phyloP scores from a whole-genome alignment of 495 filamentous ascomycete species.

The Xylaria telfairii region DNA sequence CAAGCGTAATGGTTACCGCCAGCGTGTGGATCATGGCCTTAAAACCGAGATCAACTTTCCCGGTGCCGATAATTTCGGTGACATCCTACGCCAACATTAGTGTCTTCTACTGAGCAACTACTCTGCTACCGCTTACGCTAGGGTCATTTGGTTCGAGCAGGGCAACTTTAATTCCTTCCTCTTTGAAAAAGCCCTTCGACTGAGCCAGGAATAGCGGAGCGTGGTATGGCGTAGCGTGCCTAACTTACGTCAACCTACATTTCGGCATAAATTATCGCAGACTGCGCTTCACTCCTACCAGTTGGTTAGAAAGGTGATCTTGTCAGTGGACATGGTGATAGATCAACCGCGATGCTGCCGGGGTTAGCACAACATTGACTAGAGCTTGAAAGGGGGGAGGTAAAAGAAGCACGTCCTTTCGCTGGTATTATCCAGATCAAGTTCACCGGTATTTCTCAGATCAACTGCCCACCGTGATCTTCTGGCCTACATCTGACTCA shows the following conservation, averaged over 20 bases:
- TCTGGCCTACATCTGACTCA: background rate
- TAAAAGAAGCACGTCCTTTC: slow-evolving; percentile 77
- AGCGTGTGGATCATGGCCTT: slow-evolving; percentile 80
- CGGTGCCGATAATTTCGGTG: slow-evolving; percentile 74
- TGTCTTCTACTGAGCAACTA: background rate
- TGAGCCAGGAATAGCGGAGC: slow-evolving; percentile 74
- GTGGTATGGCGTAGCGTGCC: slow-evolving; percentile 78
- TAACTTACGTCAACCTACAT: slow-evolving; percentile 42
- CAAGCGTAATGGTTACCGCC: slow-evolving; percentile 51
- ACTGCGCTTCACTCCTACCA: slow-evolving; percentile 53
- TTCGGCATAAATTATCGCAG: slow-evolving; percentile 20
- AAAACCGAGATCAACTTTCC: slow-evolving; percentile 75
- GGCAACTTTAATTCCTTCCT: slow-evolving; percentile 73
- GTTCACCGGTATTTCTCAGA: slow-evolving; percentile 55
- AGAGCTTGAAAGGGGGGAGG: slow-evolving; percentile 43
- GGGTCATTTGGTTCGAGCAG: slow-evolving; percentile 75
- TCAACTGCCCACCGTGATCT: slow-evolving; percentile 24
- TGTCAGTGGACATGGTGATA: slow-evolving; percentile 70
- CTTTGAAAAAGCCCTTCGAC: slow-evolving; percentile 71
- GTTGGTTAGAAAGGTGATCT: slow-evolving; percentile 78
- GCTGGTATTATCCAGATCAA: slow-evolving; percentile 88
- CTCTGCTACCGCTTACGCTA: slow-evolving; percentile 44
- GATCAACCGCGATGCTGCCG: slow-evolving; percentile 39
- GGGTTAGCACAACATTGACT: slow-evolving; percentile 41
- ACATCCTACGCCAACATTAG: slow-evolving; percentile 51